Evolutionary conservation across 139 green algal species (phyloP).

Genomic region (Raphidocelis subcapitata): DNA sequence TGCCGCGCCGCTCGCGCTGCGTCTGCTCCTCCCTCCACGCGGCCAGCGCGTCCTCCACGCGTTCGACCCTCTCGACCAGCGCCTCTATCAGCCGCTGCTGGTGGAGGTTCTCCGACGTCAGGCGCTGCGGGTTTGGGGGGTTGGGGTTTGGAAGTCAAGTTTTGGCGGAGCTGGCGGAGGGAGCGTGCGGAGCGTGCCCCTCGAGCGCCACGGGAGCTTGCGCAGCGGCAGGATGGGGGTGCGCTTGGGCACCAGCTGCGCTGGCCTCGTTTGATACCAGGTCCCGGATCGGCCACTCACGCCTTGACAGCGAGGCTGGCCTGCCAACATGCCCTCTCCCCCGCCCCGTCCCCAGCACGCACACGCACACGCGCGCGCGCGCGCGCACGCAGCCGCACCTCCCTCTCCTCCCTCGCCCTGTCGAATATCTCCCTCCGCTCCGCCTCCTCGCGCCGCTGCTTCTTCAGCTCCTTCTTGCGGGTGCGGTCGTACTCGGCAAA

Average conservation of each 20-base stretch:
- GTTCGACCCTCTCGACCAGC: constrained; percentile 39
- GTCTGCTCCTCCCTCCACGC: constrained; percentile 15
- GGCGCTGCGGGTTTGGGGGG: constrained; percentile 26
- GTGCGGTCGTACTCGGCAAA: constrained; percentile 51
- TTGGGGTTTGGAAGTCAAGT: neutral
- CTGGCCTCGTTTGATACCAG: too few species aligned
- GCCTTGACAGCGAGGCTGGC: too few species aligned
- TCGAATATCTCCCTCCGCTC: constrained; percentile 36
- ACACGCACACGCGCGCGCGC: neutral
- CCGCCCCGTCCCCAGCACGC: neutral
- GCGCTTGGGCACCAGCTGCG: too few species aligned
- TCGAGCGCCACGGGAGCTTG: neutral
- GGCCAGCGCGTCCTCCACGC: constrained; percentile 36
- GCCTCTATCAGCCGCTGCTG: constrained; percentile 45
- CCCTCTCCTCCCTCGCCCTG: constrained; percentile 32
- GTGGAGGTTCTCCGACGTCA: constrained; percentile 41
- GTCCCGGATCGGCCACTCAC: too few species aligned
- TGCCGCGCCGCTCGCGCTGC: neutral
- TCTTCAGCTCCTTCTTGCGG: constrained; percentile 47
- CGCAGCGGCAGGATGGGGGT: neutral
- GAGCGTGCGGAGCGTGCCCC: neutral
- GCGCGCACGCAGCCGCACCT: constrained; percentile 30
- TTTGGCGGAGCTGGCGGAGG: neutral
- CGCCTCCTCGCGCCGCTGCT: constrained; percentile 48
- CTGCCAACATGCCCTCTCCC: neutral